Conservation (phyloP, 306 rosid species). For the Leucaena leucocephala region DNA sequence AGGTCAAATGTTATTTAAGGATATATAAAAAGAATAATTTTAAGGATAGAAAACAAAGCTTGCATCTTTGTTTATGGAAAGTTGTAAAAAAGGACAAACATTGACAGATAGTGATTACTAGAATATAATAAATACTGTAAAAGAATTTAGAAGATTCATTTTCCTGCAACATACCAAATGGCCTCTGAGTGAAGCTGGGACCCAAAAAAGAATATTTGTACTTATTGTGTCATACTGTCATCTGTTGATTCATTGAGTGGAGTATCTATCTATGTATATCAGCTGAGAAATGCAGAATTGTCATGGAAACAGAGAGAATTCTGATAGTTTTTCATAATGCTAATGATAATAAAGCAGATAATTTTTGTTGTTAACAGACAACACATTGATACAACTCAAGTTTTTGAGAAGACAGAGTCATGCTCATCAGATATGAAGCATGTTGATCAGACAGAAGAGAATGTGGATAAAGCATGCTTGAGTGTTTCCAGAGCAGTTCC, state of each 20-base stretch:
- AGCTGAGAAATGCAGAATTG: slow-evolving; percentile 32
- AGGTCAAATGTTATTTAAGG: no score
- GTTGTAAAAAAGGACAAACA: not conserved
- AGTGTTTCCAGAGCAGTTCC: slow-evolving; percentile 78
- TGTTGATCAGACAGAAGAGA: slow-evolving; percentile 76
- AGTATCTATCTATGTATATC: not conserved
- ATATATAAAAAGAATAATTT: not conserved
- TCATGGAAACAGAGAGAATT: not conserved
- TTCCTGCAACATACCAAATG: not conserved
- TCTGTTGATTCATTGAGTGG: slow-evolving; percentile 4
- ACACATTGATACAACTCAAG: slow-evolving; percentile 78
- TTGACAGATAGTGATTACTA: not conserved
- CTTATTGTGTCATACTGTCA: not conserved
- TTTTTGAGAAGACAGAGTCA: slow-evolving; percentile 81
- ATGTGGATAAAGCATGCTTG: slow-evolving; percentile 97
- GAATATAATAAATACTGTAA: not conserved
- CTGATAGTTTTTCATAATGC: not conserved
- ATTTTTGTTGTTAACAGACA: slow-evolving; percentile 57
- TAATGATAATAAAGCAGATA: slow-evolving; percentile 17
- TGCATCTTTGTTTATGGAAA: not conserved
- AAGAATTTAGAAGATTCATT: not conserved
- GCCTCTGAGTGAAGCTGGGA: slow-evolving; percentile 6
- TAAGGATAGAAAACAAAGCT: not conserved
- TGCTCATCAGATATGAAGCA: slow-evolving; percentile 82
- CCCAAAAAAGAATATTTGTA: not conserved